phyloP scores from a whole-genome alignment of 305 asterid genomes.

The Ajuga reptans region DNA sequence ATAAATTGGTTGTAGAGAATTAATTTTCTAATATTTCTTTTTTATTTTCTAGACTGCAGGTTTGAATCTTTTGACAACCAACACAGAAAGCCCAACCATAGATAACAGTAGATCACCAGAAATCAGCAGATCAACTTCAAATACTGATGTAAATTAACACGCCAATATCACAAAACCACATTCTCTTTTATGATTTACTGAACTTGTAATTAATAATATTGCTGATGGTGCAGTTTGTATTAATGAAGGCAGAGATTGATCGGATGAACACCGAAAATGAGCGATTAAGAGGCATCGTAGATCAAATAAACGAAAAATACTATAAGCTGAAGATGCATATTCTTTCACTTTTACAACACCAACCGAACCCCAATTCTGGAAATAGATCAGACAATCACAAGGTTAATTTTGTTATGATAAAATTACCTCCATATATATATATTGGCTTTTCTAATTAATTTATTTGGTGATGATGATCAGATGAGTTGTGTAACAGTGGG shows the following conservation, averaged over 20 bases:
- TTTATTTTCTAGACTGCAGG: slow-evolving; percentile 25
- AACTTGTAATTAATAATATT: background rate
- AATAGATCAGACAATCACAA: slow-evolving; percentile 4
- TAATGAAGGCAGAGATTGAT: slow-evolving; percentile 28
- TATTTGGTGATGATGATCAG: background rate
- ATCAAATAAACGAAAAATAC: slow-evolving; percentile 26
- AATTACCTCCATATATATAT: too few species aligned
- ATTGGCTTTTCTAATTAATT: too few species aligned
- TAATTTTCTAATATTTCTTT: background rate
- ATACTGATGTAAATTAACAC: slow-evolving; percentile 26
- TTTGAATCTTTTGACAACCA: slow-evolving; percentile 27
- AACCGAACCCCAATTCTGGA: slow-evolving; percentile 13
- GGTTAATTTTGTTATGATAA: slow-evolving; percentile 7
- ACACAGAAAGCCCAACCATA: slow-evolving; percentile 7
- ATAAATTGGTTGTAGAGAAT: too few species aligned
- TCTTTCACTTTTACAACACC: slow-evolving; percentile 22
- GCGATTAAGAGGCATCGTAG: slow-evolving; percentile 22
- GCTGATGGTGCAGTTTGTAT: slow-evolving; percentile 24
- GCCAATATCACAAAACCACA: too few species aligned
- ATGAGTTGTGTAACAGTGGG: background rate
- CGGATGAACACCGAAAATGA: slow-evolving; percentile 42
- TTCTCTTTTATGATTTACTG: too few species aligned
- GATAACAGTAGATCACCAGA: slow-evolving; percentile 4
- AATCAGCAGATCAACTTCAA: background rate
- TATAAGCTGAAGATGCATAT: slow-evolving; percentile 31